phyloP scores from a whole-genome alignment of 768 basidiomycete species.

The Crucibulum laeve region DNA sequence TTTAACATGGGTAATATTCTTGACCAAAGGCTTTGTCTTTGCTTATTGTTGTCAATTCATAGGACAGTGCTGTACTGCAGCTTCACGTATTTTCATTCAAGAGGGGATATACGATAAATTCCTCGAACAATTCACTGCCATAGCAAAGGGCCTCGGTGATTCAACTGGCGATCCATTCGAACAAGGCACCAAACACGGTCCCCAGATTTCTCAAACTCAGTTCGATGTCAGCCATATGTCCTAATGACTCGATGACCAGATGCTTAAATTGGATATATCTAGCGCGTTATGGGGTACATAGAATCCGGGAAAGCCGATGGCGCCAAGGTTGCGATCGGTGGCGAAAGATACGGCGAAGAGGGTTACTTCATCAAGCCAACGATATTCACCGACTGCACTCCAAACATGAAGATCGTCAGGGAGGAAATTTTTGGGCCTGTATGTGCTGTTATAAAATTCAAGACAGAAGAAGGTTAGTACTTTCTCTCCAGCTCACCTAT shows the following conservation, averaged over 20 bases:
- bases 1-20: slow-evolving; percentile 21
- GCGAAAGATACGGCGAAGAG: neutral
- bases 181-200: slow-evolving; percentile 53
- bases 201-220: slow-evolving; percentile 52
- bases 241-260: neutral
- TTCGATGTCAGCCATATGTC: slow-evolving; percentile 24
- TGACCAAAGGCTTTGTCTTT: neutral
- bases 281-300: neutral
- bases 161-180: slow-evolving; percentile 54
- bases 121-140: slow-evolving; percentile 1
- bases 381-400: neutral
- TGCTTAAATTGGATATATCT: neutral
- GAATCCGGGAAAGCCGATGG: neutral
- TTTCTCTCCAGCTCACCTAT: neutral
- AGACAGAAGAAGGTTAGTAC: slow-evolving; percentile 3
- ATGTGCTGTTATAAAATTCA: slow-evolving; percentile 1
- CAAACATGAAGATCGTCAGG: slow-evolving; percentile 1
- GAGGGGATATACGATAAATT: neutral
- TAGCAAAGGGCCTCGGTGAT: slow-evolving; percentile 1
- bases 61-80: slow-evolving; percentile 78
- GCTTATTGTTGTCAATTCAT: slow-evolving; percentile 43
- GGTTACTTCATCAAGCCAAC: slow-evolving; percentile 2
- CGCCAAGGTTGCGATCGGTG: neutral
- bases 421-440: slow-evolving; percentile 5
- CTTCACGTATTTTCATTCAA: slow-evolving; percentile 61